These are phyloP conservation scores for Anthracocystis walkeri DNA, from an alignment of 1,284 basidiomycete genomes.

Conservation along the genomic window DNA sequence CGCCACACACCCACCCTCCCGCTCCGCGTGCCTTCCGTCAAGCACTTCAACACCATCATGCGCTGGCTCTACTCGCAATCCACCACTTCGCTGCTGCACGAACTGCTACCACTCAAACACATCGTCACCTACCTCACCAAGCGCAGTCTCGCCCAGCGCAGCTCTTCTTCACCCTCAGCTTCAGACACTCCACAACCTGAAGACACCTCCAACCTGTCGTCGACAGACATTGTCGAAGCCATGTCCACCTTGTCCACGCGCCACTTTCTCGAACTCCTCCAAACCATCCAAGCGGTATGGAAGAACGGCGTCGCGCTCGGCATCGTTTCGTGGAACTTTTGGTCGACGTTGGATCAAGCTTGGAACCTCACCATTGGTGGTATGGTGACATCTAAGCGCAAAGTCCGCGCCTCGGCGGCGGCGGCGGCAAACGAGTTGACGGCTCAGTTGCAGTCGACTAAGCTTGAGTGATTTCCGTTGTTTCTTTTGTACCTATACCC, in stretches of 20 bases:
- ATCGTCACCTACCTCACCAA: conserved; percentile 28
- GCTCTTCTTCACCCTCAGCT: not conserved
- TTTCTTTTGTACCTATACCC: conserved; percentile 9
- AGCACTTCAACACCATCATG: conserved; percentile 34
- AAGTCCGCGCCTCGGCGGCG: conserved; percentile 1
- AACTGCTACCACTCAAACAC: conserved; percentile 41
- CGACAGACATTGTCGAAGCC: conserved; percentile 31
- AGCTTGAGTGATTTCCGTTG: conserved; percentile 13
- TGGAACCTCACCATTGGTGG: conserved; percentile 42
- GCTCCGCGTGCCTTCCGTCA: conserved; percentile 29
- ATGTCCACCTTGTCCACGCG: conserved; percentile 38
- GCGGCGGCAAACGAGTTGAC: conserved; percentile 19
- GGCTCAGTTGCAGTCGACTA: conserved; percentile 22
- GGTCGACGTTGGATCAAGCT: conserved; percentile 40
- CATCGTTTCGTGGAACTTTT: conserved; percentile 39
- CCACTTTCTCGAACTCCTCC: conserved; percentile 30
- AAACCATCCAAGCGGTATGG: conserved; percentile 47
- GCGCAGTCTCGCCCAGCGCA: conserved; percentile 14
- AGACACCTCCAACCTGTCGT: conserved; percentile 12
- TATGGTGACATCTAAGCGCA: conserved; percentile 30
- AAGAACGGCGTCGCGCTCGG: conserved; percentile 54
- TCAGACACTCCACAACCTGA: not conserved
- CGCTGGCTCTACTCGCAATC: conserved; percentile 48
- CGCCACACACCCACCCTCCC: conserved; percentile 27
- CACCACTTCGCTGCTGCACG: conserved; percentile 35